These are phyloP conservation scores for Lepiota brunneoincarnata DNA, from an alignment of 768 basidiomycete species.

Conservation along the genomic window DNA sequence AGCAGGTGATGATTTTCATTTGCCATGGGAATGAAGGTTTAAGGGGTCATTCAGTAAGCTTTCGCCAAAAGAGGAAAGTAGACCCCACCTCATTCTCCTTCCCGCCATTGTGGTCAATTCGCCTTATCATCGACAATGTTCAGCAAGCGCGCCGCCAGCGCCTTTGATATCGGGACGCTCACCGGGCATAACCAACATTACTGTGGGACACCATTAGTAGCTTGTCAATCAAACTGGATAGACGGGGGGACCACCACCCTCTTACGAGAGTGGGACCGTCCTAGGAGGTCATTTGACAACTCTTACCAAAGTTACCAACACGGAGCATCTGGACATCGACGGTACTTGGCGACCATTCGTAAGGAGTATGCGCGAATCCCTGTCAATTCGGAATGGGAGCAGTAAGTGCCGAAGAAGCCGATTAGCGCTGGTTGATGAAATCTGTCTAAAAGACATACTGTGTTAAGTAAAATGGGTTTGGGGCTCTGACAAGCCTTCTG, in stretches of 20 bases:
- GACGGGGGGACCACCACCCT: not conserved
- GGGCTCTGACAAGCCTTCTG: conserved; percentile 72
- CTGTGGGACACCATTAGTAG: conserved; percentile 23
- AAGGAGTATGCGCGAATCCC: conserved; percentile 67
- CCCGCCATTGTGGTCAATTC: conserved; percentile 86
- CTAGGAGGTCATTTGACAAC: not conserved
- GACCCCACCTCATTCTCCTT: conserved; percentile 60
- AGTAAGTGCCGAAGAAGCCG: conserved; percentile 14
- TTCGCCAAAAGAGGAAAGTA: conserved; percentile 9
- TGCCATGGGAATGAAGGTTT: not conserved
- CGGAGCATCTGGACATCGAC: conserved; percentile 80
- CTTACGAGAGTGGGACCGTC: not conserved
- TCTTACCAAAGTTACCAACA: conserved; percentile 62
- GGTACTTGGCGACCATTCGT: conserved; percentile 71
- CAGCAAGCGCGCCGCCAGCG: not conserved
- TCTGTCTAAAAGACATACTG: conserved; percentile 36
- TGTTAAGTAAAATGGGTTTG: conserved; percentile 78
- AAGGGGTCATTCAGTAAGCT: not conserved
- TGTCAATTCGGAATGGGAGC: conserved; percentile 11
- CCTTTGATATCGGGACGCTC: conserved; percentile 13
- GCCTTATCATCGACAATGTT: conserved; percentile 27
- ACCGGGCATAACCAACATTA: conserved; percentile 73
- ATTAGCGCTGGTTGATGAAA: conserved; percentile 8
- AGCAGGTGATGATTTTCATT: conserved; percentile 11
- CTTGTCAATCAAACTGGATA: not conserved